Evolutionary conservation across 1,139 yeast genomes (phyloP).

Genomic region (Saccharomyces hybrid): DNA sequence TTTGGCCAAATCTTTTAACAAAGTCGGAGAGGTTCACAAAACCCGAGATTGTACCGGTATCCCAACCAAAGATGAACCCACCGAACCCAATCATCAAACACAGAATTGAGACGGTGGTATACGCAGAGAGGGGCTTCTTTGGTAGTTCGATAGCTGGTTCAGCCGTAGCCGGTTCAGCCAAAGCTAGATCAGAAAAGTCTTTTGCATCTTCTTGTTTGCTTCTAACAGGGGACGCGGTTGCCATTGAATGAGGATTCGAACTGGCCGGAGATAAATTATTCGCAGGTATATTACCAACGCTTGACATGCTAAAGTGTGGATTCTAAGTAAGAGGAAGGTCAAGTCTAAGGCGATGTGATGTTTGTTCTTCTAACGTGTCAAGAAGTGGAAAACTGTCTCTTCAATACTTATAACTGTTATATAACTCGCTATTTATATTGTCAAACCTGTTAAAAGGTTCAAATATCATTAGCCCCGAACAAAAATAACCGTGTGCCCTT

Average conservation of each 20-base stretch:
- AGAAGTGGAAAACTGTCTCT: too few species aligned
- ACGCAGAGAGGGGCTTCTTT: conserved; percentile 36
- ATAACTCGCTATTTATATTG: too few species aligned
- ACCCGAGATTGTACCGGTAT: conserved; percentile 72
- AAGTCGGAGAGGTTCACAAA: conserved; percentile 63
- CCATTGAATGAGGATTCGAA: background rate
- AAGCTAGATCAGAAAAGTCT: background rate
- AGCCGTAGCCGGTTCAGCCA: background rate
- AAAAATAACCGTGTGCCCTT: too few species aligned
- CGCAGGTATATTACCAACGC: too few species aligned
- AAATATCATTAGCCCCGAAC: too few species aligned
- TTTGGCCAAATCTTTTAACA: conserved; percentile 43
- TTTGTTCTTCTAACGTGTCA: too few species aligned
- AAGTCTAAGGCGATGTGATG: too few species aligned
- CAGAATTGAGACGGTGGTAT: conserved; percentile 34
- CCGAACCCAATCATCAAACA: conserved; percentile 51
- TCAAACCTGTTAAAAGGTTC: too few species aligned
- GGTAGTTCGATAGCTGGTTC: conserved; percentile 7
- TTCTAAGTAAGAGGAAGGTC: too few species aligned
- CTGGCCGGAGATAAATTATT: too few species aligned
- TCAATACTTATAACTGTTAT: too few species aligned
- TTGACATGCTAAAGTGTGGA: too few species aligned
- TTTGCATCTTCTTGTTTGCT: background rate
- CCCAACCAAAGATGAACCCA: conserved; percentile 66
- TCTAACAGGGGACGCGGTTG: background rate